A percentile compares a stretch with the other conserved stretches of the same genome.
phyloP scores from a whole-genome alignment of 1,139 yeast genomes.

The Kodamaea derodonti region DNA sequence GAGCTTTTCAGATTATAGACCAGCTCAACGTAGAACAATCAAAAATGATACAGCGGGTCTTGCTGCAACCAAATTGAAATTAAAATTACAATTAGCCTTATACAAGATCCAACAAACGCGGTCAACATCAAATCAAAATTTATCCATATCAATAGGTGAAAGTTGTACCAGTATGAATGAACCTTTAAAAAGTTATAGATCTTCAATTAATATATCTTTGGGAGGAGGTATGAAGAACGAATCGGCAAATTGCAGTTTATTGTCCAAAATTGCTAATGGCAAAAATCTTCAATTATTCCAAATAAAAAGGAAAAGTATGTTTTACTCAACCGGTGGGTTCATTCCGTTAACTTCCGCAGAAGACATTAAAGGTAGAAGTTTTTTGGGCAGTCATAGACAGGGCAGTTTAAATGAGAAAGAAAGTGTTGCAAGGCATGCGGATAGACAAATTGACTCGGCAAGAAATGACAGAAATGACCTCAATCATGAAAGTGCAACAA shows the following conservation, averaged over 20 bases:
- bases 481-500: too few relatives aligned
- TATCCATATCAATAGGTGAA: conserved; percentile 3
- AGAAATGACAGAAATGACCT: too few relatives aligned
- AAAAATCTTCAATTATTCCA: conserved; percentile 29
- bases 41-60: conserved; percentile 15
- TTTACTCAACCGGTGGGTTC: conserved; percentile 16
- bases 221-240: too few relatives aligned
- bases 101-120: conserved; percentile 51
- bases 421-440: too few relatives aligned
- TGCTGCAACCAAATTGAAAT: conserved; percentile 62
- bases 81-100: conserved; percentile 73
- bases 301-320: conserved; percentile 29
- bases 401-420: too few relatives aligned
- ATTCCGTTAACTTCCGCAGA: conserved; percentile 11
- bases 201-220: conserved; percentile 20
- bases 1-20: conserved; percentile 26
- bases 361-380: too few relatives aligned
- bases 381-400: too few relatives aligned
- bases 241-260: too few relatives aligned
- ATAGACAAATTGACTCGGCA: too few relatives aligned
- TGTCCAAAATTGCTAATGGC: conserved; percentile 1
- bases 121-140: not conserved
- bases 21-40: conserved; percentile 7
- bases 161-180: conserved; percentile 3
- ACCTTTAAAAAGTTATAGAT: not conserved